Conservation (phyloP, 164 flowering plant genomes). For the Paratinospora sagittata region DNA sequence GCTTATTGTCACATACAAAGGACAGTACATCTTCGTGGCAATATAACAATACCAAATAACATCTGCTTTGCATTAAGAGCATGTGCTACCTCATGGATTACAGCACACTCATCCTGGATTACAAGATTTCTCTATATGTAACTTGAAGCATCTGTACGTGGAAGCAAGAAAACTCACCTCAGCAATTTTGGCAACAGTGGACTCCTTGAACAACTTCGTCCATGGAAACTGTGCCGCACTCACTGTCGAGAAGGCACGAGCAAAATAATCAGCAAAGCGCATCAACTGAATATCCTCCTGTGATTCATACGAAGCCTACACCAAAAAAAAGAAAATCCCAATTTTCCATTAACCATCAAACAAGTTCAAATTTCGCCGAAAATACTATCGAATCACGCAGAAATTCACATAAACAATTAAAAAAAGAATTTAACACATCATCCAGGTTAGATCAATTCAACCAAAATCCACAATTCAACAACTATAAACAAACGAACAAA, state of each 20-base stretch:
- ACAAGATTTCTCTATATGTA: background rate
- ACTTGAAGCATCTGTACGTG: background rate
- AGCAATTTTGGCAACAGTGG: conserved; percentile 44
- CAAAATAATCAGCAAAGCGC: conserved; percentile 82
- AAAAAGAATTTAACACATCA: too few relatives aligned
- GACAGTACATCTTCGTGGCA: background rate
- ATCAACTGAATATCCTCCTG: conserved; percentile 64
- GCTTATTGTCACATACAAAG: too few relatives aligned
- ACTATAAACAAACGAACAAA: too few relatives aligned
- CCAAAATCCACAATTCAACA: conserved; percentile 6
- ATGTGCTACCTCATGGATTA: background rate
- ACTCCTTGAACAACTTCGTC: conserved; percentile 60
- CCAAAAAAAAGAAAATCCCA: background rate
- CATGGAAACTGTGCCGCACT: conserved; percentile 64
- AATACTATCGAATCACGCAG: background rate
- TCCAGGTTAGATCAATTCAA: background rate
- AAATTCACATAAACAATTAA: background rate
- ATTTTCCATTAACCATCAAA: background rate
- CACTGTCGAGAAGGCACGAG: conserved; percentile 52
- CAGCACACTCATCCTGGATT: background rate
- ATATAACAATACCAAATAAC: background rate
- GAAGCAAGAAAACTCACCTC: conserved; percentile 43
- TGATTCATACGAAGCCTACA: conserved; percentile 48
- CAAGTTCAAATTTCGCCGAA: background rate
- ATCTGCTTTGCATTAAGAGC: background rate